Evolutionary conservation across 1,284 basidiomycete species (phyloP), one percentile per base, ranked within the genome.

Genomic region (Xanthoconium separans): DNA sequence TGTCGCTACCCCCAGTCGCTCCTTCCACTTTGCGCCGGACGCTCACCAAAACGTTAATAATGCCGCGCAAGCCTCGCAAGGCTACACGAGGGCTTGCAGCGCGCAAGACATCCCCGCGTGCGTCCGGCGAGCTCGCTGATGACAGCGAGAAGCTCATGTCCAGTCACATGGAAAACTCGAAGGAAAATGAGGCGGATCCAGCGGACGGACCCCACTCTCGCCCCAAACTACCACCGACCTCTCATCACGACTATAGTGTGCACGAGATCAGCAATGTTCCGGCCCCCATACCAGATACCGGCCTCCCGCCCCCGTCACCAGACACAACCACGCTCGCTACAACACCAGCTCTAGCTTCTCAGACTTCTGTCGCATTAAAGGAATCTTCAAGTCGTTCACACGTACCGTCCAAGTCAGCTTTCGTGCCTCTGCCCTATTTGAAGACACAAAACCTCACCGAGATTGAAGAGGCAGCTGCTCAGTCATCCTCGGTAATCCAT

Each of bases 221-320:
- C 2, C 50, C 50, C 13, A 60, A 56, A 31, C 47, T 54, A 56
- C 36, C 55, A 9, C 51, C 51, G 7, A 45, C 42, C 6, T 54
- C 58, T 16, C 54, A 67, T 39, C 53, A 55, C 24, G 65, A 70
- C 47, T 71, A 70, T 30, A 63, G 58, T 22, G 57, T 27, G 31
- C 68, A 74, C 43, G 70, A 75, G 53, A 67, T 75, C 34, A 76
- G 77, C 33, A 69, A 75, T 27, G 71, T 84, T 44, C 82, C 83
- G n/a, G 75, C 77, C 59, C 82, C 83, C 48, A 73, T 77, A 43
- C 81, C 83, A 31, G 79, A 82, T 49, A 76, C 75, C 29, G 77
- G 77, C 40, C 20, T 67, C 29, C 55, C 68, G 49, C 56, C 64
- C 39, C 56, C 65, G 9, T 61, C 58, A 44, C 50, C 41, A 42